Base-by-base conservation (phyloP, 768 basidiomycete genomes). In the Clavulina sp. region DNA sequence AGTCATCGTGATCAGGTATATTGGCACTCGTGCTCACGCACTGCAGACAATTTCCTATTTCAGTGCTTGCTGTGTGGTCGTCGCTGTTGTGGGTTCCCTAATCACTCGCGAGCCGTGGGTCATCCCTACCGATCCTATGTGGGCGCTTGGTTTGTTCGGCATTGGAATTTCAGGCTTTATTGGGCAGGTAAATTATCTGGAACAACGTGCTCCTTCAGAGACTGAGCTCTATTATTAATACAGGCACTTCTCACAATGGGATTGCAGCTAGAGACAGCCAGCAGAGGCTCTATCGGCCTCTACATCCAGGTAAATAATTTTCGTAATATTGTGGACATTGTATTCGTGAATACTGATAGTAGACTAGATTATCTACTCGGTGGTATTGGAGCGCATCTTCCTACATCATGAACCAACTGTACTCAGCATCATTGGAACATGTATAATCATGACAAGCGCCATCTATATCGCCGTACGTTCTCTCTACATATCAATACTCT, bases 11-110 rank as follows among this genome's bases (percentile, higher is more conserved):
- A 71, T 80, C 28, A 75, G 84, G 6, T 74, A 74, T 0, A 83
- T 89, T 33, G 86, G 87, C 0, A 78, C 73, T 52, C 71, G 80
- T 3, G 85, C 85, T 1, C 80, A 83, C 57, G 69, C 85, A 1
- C 62, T 87, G 52, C 87, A 92, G 60, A 69, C 74, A 2, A 70
- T 88, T 57, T 64, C 71, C 0, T 84, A 75, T 50, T 87, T 81
- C 62, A 76, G 80, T 1, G 61, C 70, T 5, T 68, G 74, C 56
- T 79, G 74, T 49, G 70, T 78, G 1, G 57, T 71, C 23, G 63
- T 65, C 2, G 68, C 65, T 0, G 58, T 23, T 33, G 24, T 49
- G 29, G 48, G 28, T 13, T 1, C 48, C 29, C 13, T 29, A 7
- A 33, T 28, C 16, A 16, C 32, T 23, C 16, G 1, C 43, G 23